Evolutionary conservation across 225 moss, liverwort and hornwort species (phyloP), one percentile per base, ranked within the genome.

Genomic region (Takakia lepidozioides): DNA sequence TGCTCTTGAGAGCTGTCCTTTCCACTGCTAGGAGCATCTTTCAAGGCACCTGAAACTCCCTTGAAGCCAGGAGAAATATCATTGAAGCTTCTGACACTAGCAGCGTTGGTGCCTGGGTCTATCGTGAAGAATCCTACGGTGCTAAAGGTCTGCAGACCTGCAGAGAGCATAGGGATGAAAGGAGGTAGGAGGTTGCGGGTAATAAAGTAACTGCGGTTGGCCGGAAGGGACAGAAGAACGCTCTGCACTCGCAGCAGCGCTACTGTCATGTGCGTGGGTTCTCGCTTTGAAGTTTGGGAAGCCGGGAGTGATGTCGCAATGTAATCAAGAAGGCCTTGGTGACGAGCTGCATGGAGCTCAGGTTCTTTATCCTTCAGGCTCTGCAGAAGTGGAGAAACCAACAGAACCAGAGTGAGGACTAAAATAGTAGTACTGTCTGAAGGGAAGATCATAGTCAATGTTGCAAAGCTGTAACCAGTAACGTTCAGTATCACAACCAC

Each of bases 121-220:
- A 3, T 24, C 16, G 29, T 27, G 29, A 28, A 25, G 2, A 7
- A 19, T 6, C 38, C 53, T 2, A 30, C 16, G 40, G 38, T 54
- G 53, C 53, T 38, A 20, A 54, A 54, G 10, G 16, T 54, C 14
- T 54, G 21, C 36, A 54, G 19, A 19, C 23, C 27, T 26, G 53
- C 18, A 19, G 53, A 21, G n/a, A 54, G 38, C 53, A 54, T 54
- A 8, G 53, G 53, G 3, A 54, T 27, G 37, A 54, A 20, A 23
- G 53, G 37, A 54, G 53, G 53, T 27, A 54, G 20, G 1, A 54
- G 19, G 19, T 38, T 54, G 19, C 38, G 53, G 10, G 38, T 23
- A 6, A 54, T 40, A 23, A 54, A 54, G 40, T 54, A 54, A 20
- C 53, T 54, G 24, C 38, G 38, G 38, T 54, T 54, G 36, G 40